Base-by-base conservation (phyloP, 106 monocot genomes). In the Acorus gramineus region DNA sequence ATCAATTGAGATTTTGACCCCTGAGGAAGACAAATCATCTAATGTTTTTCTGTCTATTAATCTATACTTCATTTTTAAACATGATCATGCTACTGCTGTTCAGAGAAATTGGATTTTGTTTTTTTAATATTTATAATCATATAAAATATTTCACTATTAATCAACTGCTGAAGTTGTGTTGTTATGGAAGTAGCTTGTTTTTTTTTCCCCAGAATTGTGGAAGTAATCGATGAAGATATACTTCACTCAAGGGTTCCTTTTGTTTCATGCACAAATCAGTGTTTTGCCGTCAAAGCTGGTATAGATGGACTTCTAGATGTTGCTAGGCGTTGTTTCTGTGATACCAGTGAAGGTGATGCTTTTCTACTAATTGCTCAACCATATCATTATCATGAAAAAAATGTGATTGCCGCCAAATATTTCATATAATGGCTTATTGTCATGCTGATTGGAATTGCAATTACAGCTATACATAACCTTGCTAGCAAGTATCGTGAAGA, bases 241-340 rank as follows among this genome's bases (percentile, higher is more conserved):
- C 77, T 92, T 28, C 98, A 98, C 79, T 71, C 98, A 63, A 85
- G 85, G 71, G 85, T 79, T 66, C 81, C 98, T 66, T 98, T 98
- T 98, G 78, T 92, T 76, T 74, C 98, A 28, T 84, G 81, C 65
- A 98, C 98, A 45, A 91, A 98, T 77, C 92, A 92, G 44, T 98
- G 98, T 73, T 98, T 98, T 85, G 98, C 98, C 69, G 73, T 98
- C 49, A 98, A 92, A 64, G 65, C 88, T 64, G 92, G 88, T 61
- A 79, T 88, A 9, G 92, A 98, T 79, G 87, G 85, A 5, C 80
- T 85, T 67, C 78, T 98, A 71, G 98, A 98, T 82, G 79, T 98
- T 65, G 88, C 98, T 47, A 65, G 98, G 6, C 85, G 87, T 53
- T 81, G 81, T 13, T 98, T 92, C 71, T 98, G 88, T 84, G 92